phyloP scores from a whole-genome alignment of 23 red algal species.

The Gracilariopsis chorda region DNA sequence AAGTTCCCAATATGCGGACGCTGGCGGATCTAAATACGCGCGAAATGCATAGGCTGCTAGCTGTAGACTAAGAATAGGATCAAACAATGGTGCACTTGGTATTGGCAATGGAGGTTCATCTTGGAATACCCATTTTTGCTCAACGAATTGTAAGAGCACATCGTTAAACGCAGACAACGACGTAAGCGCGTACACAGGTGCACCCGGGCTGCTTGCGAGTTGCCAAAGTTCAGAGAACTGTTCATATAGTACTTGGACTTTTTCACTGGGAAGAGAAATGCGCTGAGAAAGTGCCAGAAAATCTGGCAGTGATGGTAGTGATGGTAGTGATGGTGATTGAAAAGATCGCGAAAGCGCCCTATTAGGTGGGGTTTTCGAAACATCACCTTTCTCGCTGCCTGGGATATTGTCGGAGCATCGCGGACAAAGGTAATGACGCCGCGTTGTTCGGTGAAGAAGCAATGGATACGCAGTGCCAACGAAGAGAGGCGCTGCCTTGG shows the following conservation, averaged over 20 bases:
- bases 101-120: neutral
- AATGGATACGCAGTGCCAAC: too few relatives aligned
- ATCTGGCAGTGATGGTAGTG: neutral
- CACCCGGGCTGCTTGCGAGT: neutral
- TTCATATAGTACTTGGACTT: neutral
- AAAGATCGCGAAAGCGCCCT: too few relatives aligned
- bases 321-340: too few relatives aligned
- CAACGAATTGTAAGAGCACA: neutral
- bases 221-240: neutral
- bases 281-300: neutral
- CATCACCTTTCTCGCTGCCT: too few relatives aligned
- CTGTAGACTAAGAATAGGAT: slow-evolving; percentile 32
- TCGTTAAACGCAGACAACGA: neutral
- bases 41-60: slow-evolving; percentile 55
- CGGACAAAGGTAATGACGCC: too few relatives aligned
- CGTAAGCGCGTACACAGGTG: neutral
- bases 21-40: slow-evolving; percentile 40
- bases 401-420: too few relatives aligned
- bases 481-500: too few relatives aligned
- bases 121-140: neutral
- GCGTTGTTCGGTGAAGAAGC: too few relatives aligned
- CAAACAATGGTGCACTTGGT: slow-evolving; percentile 3
- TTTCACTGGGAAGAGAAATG: neutral
- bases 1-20: slow-evolving; percentile 29
- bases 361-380: too few relatives aligned